phyloP scores from a whole-genome alignment of 495 filamentous ascomycete genomes.

The Extremus antarcticus region DNA sequence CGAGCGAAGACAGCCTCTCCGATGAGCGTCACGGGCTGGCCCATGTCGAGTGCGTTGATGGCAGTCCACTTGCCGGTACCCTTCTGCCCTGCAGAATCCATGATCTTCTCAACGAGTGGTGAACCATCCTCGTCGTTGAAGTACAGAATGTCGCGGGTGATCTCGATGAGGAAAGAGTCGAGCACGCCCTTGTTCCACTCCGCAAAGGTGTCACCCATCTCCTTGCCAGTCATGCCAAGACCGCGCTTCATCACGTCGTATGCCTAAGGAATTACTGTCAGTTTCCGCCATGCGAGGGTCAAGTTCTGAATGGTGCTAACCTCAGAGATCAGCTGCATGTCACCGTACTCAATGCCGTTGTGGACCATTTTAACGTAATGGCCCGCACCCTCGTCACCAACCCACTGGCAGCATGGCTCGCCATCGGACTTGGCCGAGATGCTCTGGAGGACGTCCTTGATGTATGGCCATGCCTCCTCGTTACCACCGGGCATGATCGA shows the following conservation, averaged over 20 bases:
- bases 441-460: constrained; percentile 98
- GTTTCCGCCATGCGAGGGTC: neutral
- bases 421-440: constrained; percentile 93
- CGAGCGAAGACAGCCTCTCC: constrained; percentile 93
- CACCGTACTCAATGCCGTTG: constrained; percentile 99
- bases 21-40: constrained; percentile 97
- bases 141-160: constrained; percentile 94
- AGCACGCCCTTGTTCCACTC: constrained; percentile 98
- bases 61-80: constrained; percentile 99
- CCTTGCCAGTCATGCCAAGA: constrained; percentile 69
- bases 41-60: constrained; percentile 95
- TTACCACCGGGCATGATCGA: constrained; percentile 98
- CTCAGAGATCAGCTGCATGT: constrained; percentile 99
- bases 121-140: constrained; percentile 90
- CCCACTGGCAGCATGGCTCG: constrained; percentile 98
- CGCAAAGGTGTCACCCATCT: constrained; percentile 86
- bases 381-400: constrained; percentile 95
- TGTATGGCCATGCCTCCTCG: constrained; percentile 93
- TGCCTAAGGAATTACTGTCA: constrained; percentile 45
- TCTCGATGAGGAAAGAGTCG: constrained; percentile 98
- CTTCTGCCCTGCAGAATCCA: constrained; percentile 98
- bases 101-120: constrained; percentile 92
- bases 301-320: constrained; percentile 38
- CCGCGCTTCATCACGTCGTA: constrained; percentile 99
- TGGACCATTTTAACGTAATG: constrained; percentile 99